A percentile compares a stretch with the other conserved stretches of the same genome.
These are phyloP conservation scores for Cladobotryum mycophilum DNA, from an alignment of 2,329 filamentous ascomycete genomes.

Conservation along the genomic window DNA sequence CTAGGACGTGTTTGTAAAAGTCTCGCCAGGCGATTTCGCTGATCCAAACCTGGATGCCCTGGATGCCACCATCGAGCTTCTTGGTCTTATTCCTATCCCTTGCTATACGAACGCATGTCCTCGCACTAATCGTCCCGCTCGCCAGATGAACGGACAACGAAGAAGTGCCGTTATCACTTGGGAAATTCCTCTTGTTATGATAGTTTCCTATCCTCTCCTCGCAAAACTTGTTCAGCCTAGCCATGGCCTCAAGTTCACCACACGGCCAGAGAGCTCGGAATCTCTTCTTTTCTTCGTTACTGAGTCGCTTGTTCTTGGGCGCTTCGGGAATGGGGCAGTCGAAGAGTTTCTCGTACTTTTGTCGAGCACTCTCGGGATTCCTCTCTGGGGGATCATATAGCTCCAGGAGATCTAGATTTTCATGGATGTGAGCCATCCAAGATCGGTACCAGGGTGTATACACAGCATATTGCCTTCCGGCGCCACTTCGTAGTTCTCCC, in stretches of 20 bases:
- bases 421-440: constrained; percentile 69
- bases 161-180: constrained; percentile 57
- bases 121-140: constrained; percentile 59
- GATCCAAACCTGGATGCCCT: constrained; percentile 68
- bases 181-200: constrained; percentile 58
- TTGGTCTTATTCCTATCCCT: constrained; percentile 56
- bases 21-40: constrained; percentile 81
- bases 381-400: constrained; percentile 44
- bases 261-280: constrained; percentile 62
- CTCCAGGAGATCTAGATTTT: constrained; percentile 60
- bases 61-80: constrained; percentile 58
- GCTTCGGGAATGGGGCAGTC: constrained; percentile 52
- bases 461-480: constrained; percentile 74
- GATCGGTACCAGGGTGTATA: constrained; percentile 76
- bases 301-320: constrained; percentile 57
- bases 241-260: constrained; percentile 65
- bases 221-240: constrained; percentile 61
- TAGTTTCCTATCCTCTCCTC: constrained; percentile 58
- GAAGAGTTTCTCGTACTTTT: constrained; percentile 52
- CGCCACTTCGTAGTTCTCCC: constrained; percentile 57
- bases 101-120: constrained; percentile 60
- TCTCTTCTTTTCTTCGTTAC: constrained; percentile 50
- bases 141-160: constrained; percentile 66
- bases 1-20: constrained; percentile 82
- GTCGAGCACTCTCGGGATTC: constrained; percentile 28